These are phyloP conservation scores for Zostera marina DNA, from an alignment of 116 monocot genomes.

Conservation along the genomic window DNA sequence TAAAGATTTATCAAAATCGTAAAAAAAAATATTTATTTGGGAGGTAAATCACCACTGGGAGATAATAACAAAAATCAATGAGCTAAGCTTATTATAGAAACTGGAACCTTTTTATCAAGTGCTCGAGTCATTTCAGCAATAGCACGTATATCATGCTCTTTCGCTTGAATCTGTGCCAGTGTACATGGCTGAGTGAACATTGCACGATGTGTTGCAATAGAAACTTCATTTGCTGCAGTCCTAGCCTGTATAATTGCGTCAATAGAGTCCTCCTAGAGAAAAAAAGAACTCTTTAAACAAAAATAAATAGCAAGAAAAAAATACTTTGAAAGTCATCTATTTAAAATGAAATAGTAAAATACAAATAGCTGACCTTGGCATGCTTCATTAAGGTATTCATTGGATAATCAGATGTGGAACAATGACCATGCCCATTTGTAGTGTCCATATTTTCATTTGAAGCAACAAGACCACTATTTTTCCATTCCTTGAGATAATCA, in stretches of 20 bases:
- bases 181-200: conserved; percentile 78
- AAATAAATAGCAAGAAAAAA: neutral
- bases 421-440: conserved; percentile 18
- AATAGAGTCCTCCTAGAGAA: conserved; percentile 64
- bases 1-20: too few relatives aligned
- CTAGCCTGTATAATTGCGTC: conserved; percentile 78
- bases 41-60: too few relatives aligned
- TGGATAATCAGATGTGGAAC: conserved; percentile 31
- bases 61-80: too few relatives aligned
- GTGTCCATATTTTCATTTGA: conserved; percentile 24
- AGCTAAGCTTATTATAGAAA: too few relatives aligned
- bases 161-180: conserved; percentile 87
- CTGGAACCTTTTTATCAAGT: conserved; percentile 82
- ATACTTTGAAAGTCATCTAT: neutral
- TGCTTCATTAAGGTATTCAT: conserved; percentile 78
- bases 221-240: conserved; percentile 79
- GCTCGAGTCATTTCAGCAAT: conserved; percentile 78
- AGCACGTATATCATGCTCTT: conserved; percentile 89
- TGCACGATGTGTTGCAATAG: conserved; percentile 65
- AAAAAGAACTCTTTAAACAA: conserved; percentile 12
- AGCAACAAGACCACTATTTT: conserved; percentile 17
- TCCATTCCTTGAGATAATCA: conserved; percentile 42
- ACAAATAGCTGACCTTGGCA: conserved; percentile 50
- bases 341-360: neutral
- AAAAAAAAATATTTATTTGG: too few relatives aligned